Evolutionary conservation across 805 yeast genomes (phyloP), one percentile per base, ranked within the genome.

Genomic region (Peterozyma toletana): DNA sequence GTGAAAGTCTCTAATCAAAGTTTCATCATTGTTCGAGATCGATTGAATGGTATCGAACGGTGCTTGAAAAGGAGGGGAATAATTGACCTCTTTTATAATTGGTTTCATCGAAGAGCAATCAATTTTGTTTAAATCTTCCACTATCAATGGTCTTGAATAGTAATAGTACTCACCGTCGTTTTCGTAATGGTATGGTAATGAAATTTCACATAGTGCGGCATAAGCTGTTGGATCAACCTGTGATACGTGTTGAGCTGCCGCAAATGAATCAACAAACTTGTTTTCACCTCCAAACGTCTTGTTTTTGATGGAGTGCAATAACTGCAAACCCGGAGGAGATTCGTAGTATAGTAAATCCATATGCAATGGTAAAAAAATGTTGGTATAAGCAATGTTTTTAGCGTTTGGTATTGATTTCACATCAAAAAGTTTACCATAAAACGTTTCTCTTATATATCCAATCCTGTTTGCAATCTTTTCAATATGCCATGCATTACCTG

Each of bases 61-160:
- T 0, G 86, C 91, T 55, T 85, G 95, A 64, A 83, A 84, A 10
- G 90, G 91, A 2, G 95, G 93, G 0, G 91, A 79, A 58, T 84
- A 85, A 55, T 82, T 83, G 15, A 83, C 75, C 42, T 74, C 80
- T 51, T 72, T 73, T 49, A 83, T 74, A 33, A 54, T 55, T 42
- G 52, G 63, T 2, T 49, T 49, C 5, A 55, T 59, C 11, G 52
- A 33, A 13, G 13, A 48, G 43, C 2, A 47, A 35, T 50, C 57
- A 9, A 31, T 14, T 13, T 11, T 31, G n/a, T 33, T 37, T 14
- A 39, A 15, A 45, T 73, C 75, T 51, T 80, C 85, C 30, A 77
- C 83, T 13, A 85, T 68, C 44, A 83, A 60, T 3, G 86, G 86
- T 34, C 86, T 67, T 21, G 74, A 67, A 48, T 75, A 78, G 57